Evolutionary conservation across 1,284 basidiomycete genomes (phyloP).

Genomic region (Ustilago hordei): DNA sequence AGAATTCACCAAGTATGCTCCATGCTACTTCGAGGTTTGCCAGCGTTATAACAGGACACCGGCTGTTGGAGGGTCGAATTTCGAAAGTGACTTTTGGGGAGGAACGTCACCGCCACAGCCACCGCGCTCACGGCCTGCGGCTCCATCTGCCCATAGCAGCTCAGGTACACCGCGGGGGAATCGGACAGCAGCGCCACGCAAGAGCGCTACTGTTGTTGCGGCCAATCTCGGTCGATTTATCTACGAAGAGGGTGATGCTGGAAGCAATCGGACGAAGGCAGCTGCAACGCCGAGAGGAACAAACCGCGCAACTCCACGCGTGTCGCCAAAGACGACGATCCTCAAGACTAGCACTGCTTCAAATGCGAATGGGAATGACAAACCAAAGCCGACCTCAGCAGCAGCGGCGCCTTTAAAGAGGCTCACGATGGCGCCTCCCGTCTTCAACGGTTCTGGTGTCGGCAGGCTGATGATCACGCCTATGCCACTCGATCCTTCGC

Average conservation of each 20-base stretch:
- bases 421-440: slow-evolving; percentile 14
- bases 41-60: slow-evolving; percentile 9
- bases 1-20: slow-evolving; percentile 24
- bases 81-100: not conserved
- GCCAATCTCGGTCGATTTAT: slow-evolving; percentile 27
- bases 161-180: not conserved
- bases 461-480: slow-evolving; percentile 11
- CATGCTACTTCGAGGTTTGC: slow-evolving; percentile 36
- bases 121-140: not conserved
- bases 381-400: not conserved
- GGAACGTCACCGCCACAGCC: not conserved
- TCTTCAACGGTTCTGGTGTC: slow-evolving; percentile 1
- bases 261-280: not conserved
- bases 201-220: slow-evolving; percentile 22
- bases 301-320: not conserved
- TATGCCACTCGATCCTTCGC: slow-evolving; percentile 23
- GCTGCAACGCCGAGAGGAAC: not conserved
- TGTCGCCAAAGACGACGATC: not conserved
- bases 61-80: not conserved
- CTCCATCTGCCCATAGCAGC: not conserved
- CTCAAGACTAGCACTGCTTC: not conserved
- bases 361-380: not conserved
- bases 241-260: slow-evolving; percentile 19
- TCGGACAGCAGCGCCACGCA: slow-evolving; percentile 14
- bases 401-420: slow-evolving; percentile 11